Base-by-base conservation (phyloP, 352 stramenopile species). In the Globisporangium spinosum region DNA sequence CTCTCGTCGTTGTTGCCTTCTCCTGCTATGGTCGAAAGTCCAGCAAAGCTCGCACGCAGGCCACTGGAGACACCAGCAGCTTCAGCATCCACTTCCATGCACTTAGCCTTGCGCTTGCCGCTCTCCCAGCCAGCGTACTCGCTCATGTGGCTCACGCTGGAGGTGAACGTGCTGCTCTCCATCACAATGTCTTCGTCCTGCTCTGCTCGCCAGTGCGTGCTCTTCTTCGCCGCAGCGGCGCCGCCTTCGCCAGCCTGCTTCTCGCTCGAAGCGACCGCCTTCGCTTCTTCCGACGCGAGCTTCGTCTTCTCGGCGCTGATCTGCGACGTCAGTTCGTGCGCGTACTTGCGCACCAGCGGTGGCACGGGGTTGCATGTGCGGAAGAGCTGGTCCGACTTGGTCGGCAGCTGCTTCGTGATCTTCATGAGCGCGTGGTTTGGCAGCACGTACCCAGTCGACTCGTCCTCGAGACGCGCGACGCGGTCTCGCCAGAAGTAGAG, bases 381-480 rank as follows among this genome's bases (percentile, higher is more conserved):
- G 71, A 93, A 91, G 32, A 96, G 76, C 47, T 89, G 74, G 25
- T 92, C 87, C 10, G 85, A 87, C 34, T 79, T 85, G 15, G 81
- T 72, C 10, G 88, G 88, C 20, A 92, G 58, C 22, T 83, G 71
- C 74, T 90, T 92, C 1, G 81, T 81, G 56, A 96, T 78, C 72
- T 94, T 93, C 73, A 96, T 90, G 4, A 96, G 77, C 25, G 89
- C 84, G 68, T 94, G 86, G 61, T 96, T 94, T 1, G 88, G 85
- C 70, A 94, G 78, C 56, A 94, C 84, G 70, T 91, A 96, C 10
- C 67, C 84, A 9, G 87, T 73, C 0, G 85, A 94, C 69, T 96
- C 88, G 51, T 94, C 87, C 64, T 91, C 77, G 4, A 71, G 53
- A 17, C 89, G 79, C 17, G 88, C 89, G 3, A 95, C 71, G 23